Conservation (phyloP, 2,329 filamentous ascomycete genomes). For the Penicillium sp. region DNA sequence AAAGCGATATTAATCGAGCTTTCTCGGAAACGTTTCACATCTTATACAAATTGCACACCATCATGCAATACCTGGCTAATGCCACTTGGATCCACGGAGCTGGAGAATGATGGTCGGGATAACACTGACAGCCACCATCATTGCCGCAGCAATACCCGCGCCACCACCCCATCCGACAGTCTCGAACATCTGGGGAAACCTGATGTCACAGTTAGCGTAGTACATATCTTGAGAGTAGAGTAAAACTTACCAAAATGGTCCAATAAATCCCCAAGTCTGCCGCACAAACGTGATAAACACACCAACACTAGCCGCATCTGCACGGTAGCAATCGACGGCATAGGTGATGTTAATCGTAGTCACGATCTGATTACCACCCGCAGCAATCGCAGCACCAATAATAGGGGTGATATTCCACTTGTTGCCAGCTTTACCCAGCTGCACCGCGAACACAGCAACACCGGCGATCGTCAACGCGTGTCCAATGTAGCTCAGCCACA, state of each 20-base stretch:
- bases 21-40: background rate
- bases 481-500: conserved; percentile 64
- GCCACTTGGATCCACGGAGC: conserved; percentile 33
- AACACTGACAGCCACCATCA: conserved; percentile 38
- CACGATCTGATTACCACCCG: conserved; percentile 64
- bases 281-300: conserved; percentile 64
- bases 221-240: too few species aligned
- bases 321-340: conserved; percentile 61
- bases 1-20: background rate
- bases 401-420: conserved; percentile 62
- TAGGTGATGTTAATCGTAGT: conserved; percentile 66
- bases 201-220: conserved; percentile 20
- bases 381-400: conserved; percentile 57
- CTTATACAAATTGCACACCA: background rate
- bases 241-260: conserved; percentile 41
- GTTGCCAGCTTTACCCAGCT: conserved; percentile 49
- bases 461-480: conserved; percentile 58
- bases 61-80: conserved; percentile 7
- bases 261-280: conserved; percentile 43
- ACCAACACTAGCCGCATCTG: conserved; percentile 60
- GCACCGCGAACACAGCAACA: conserved; percentile 60
- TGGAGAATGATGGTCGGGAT: conserved; percentile 38
- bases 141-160: conserved; percentile 34
- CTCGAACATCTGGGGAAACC: conserved; percentile 42
- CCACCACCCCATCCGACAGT: conserved; percentile 38